Evolutionary conservation across 441 rosid species (phyloP), one percentile per base, ranked within the genome.

Genomic region (Pelargonium myrrhifolium): DNA sequence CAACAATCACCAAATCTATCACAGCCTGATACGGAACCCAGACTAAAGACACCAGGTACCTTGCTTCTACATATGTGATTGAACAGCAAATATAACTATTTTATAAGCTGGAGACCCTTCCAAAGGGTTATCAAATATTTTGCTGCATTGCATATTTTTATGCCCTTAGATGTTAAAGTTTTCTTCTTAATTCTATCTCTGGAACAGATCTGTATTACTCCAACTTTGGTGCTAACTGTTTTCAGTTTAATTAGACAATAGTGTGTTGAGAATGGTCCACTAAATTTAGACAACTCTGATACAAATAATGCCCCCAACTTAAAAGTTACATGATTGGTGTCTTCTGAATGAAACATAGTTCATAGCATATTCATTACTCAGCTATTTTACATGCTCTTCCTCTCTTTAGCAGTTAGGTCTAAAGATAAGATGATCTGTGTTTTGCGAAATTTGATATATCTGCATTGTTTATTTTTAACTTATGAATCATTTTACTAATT

Each of bases 31-130:
- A 51, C 67, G 71, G 71, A 69, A 21, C 69, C 69, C 22, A 59
- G 73, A 61, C 73, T 69, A 47, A 65, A 60, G 65, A 47, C 67
- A 64, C 49, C 77, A 10, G 70, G 73, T 22, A 43, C 77, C 49
- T 26, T 69, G 73, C 56, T 69, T 69, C 76, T 68, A 58, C 60
- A 28, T 73, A 65, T 51, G 65, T 1, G 53, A 47, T 5, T 47
- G 53, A 47, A 47, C 15, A 47, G 53, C 17, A 47, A 5, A 14
- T 47, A 47, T 47, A 14, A 17, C 12, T 47, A 47, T 10, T 47
- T 47, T 7, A n/a, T 53, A 15, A 6, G 9, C 7, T 53, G 22
- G 39, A 0, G 39, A 35, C 39, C 39, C 39, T 35, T 35, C 51
- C 24, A 62, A 64, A 73, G 63, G 40, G 68, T 67, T 73, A 71